Evolutionary conservation across 139 green algal genomes (phyloP).

Genomic region (Tetradesmus lagerheimii): DNA sequence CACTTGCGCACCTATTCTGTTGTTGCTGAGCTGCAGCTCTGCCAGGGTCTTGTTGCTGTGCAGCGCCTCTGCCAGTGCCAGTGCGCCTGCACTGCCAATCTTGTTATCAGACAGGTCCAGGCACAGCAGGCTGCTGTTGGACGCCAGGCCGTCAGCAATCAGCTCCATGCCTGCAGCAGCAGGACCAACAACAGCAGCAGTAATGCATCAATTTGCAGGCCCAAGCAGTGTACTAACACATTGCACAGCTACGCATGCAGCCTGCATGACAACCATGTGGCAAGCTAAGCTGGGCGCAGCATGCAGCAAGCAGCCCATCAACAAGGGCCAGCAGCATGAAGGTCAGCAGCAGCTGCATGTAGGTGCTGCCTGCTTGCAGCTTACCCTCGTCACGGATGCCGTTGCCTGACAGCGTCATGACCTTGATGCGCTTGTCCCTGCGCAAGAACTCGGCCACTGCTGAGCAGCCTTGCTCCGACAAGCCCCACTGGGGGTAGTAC

Average conservation of each 20-base stretch:
- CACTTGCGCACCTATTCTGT: constrained; percentile 45
- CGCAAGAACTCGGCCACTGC: constrained; percentile 45
- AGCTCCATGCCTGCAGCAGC: constrained; percentile 30
- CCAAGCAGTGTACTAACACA: too few species aligned
- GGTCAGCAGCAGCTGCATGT: background rate
- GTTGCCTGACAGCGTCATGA: constrained; percentile 39
- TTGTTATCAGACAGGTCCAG: constrained; percentile 55
- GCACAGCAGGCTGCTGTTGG: constrained; percentile 24
- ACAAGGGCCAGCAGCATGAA: too few species aligned
- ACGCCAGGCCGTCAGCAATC: constrained; percentile 18
- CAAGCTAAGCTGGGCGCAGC: too few species aligned
- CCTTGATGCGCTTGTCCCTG: constrained; percentile 40
- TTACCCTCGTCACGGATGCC: constrained; percentile 30
- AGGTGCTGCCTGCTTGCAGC: background rate
- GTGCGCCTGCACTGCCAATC: constrained; percentile 28
- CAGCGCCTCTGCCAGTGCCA: constrained; percentile 42
- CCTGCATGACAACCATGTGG: too few species aligned
- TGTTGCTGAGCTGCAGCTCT: constrained; percentile 50
- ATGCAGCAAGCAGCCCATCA: too few species aligned
- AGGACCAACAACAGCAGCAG: background rate
- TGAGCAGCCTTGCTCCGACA: constrained; percentile 21
- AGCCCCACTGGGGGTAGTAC: constrained; percentile 38
- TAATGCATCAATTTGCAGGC: too few species aligned
- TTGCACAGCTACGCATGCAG: too few species aligned
- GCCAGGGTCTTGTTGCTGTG: constrained; percentile 35